These are phyloP conservation scores for Hypsizygus ulmarius DNA, from an alignment of 1,284 basidiomycete genomes.

Conservation along the genomic window DNA sequence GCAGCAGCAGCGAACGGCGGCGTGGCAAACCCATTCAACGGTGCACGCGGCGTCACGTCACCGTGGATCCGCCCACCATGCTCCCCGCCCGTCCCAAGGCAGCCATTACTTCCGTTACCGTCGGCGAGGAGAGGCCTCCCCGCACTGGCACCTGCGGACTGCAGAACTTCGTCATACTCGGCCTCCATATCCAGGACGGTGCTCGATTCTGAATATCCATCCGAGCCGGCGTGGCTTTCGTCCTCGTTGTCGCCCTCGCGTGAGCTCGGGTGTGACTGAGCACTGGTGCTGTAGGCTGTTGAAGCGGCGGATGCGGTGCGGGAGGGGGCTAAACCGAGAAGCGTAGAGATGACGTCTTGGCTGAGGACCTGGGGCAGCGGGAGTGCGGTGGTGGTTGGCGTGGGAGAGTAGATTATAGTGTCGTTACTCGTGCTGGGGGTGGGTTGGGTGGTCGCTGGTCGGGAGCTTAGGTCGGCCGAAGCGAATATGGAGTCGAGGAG, in stretches of 20 bases:
- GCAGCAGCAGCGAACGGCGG: slow-evolving; percentile 10
- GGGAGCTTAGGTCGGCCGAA: slow-evolving; percentile 15
- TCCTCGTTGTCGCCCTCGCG: slow-evolving; percentile 64
- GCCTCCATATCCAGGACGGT: slow-evolving; percentile 40
- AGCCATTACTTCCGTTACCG: slow-evolving; percentile 3
- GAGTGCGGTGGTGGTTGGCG: slow-evolving; percentile 28
- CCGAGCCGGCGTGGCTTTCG: slow-evolving; percentile 32
- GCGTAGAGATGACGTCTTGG: slow-evolving; percentile 59
- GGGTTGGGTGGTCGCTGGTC: slow-evolving; percentile 12
- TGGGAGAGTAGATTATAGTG: slow-evolving; percentile 29
- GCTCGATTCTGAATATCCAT: slow-evolving; percentile 38
- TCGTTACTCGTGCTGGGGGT: slow-evolving; percentile 3
- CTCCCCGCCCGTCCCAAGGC: neutral
- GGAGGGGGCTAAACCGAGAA: slow-evolving; percentile 51
- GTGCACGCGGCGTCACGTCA: slow-evolving; percentile 31
- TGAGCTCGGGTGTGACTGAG: slow-evolving; percentile 42
- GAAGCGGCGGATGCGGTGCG: slow-evolving; percentile 52
- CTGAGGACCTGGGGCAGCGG: slow-evolving; percentile 56
- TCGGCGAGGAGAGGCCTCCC: slow-evolving; percentile 25
- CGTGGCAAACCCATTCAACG: slow-evolving; percentile 17
- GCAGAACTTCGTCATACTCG: slow-evolving; percentile 27
- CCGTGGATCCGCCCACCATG: slow-evolving; percentile 27
- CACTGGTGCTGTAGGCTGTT: slow-evolving; percentile 35
- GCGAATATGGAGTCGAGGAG: slow-evolving; percentile 33
- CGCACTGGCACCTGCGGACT: slow-evolving; percentile 29